Evolutionary conservation across 192 early-diverging fungal genomes (phyloP), one percentile per base, ranked within the genome.

Genomic region (Cladochytrium replicatum): DNA sequence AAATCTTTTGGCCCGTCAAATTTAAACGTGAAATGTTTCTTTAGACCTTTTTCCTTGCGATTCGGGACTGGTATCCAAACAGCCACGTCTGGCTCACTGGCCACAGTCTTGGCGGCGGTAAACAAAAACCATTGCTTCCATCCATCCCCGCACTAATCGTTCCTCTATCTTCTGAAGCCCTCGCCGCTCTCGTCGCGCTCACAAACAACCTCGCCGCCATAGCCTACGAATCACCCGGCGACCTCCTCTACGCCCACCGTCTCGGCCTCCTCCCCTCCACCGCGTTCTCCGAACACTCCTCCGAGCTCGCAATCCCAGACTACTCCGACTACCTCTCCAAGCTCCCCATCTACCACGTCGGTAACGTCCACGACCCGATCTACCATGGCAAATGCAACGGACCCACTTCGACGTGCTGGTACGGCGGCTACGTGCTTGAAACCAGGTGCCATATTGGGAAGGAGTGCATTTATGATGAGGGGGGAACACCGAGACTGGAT

Each of bases 281-380:
- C 39, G 7, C 17, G 32, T 15, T 48, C 17, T 38, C 41, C 6
- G 38, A 9, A 13, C 15, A n/a, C 7, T 9, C 11, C n/a, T n/a
- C 42, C 87, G 0, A 30, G 55, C 81, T 75, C 1, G 68, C 59
- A 19, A 41, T 37, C 13, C 19, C 48, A 19, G 64, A 69, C 41
- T 71, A 72, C 52, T 54, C 77, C 2, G 62, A 77, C 8, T 74
- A 47, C 22, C 46, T 89, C 43, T 15, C 21, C 8, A 50, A 56
- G 19, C 41, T 78, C 15, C 84, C 91, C n/a, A 78, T 94, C 25
- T 97, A 78, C 58, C 94, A 97, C 46, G 62, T 93, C 55, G 92
- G 91, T 2, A 81, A 97, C 66, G 83, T 80, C 1, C 84, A 83
- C 2, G 94, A 97, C 64, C 91, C 93, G 6, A 81, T 97, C 22